Evolutionary conservation across 768 basidiomycete species (phyloP).

Genomic region (Tricholomella constricta): DNA sequence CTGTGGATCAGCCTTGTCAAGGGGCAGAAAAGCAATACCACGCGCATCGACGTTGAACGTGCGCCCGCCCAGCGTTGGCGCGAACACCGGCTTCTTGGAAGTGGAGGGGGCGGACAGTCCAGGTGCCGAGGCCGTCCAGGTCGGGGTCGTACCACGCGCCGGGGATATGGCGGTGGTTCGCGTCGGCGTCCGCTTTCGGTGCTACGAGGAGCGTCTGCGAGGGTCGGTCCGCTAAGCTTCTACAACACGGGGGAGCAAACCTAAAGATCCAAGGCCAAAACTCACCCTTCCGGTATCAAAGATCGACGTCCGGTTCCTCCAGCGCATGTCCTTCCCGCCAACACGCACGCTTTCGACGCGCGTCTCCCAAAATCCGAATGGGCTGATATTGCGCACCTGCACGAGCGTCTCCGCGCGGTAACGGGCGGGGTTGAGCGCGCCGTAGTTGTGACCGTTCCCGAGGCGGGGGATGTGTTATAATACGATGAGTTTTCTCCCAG

Average conservation of each 20-base stretch:
- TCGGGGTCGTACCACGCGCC: slow-evolving; percentile 52
- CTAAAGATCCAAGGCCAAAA: too few relatives aligned
- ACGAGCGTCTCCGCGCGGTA: slow-evolving; percentile 49
- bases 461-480: slow-evolving; percentile 73
- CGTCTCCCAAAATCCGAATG: slow-evolving; percentile 53
- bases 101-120: slow-evolving; percentile 54
- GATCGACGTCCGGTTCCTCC: slow-evolving; percentile 56
- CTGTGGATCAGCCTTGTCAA: slow-evolving; percentile 46
- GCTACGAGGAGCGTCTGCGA: slow-evolving; percentile 19
- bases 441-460: slow-evolving; percentile 49
- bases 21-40: slow-evolving; percentile 57
- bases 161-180: slow-evolving; percentile 56
- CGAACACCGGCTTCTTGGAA: slow-evolving; percentile 45
- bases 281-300: slow-evolving; percentile 42
- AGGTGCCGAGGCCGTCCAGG: slow-evolving; percentile 36
- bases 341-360: slow-evolving; percentile 48
- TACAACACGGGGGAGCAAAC: not conserved
- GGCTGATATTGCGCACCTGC: slow-evolving; percentile 51
- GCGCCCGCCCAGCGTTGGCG: slow-evolving; percentile 59
- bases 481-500: slow-evolving; percentile 38
- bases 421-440: slow-evolving; percentile 57
- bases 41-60: slow-evolving; percentile 59
- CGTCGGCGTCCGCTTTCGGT: slow-evolving; percentile 46
- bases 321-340: slow-evolving; percentile 44
- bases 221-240: not conserved